phyloP scores from a whole-genome alignment of 2,329 filamentous ascomycete species.

The Aspergillus vadensis region DNA sequence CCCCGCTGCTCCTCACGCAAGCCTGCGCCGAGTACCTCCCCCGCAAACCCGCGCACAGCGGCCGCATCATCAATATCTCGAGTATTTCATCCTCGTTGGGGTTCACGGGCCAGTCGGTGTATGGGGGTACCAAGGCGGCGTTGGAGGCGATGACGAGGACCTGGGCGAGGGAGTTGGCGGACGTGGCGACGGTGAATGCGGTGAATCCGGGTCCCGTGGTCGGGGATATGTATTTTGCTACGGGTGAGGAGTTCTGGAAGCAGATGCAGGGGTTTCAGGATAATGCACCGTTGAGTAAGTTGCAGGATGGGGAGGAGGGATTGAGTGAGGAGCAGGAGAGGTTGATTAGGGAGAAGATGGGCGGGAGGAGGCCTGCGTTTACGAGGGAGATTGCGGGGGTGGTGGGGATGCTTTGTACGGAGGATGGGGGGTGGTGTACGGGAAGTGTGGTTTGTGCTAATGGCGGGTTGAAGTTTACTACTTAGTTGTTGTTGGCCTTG shows the following conservation, averaged over 20 bases:
- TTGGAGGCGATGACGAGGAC: constrained; percentile 70
- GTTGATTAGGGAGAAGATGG: constrained; percentile 60
- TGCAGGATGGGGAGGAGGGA: constrained; percentile 59
- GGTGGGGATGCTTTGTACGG: constrained; percentile 72
- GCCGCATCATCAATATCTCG: constrained; percentile 64
- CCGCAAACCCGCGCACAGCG: constrained; percentile 59
- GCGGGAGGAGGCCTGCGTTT: constrained; percentile 64
- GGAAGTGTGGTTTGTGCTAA: constrained; percentile 80
- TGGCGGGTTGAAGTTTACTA: constrained; percentile 63
- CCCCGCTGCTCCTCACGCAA: constrained; percentile 76
- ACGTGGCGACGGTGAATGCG: constrained; percentile 65
- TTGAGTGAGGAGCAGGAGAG: constrained; percentile 63
- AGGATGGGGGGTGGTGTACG: constrained; percentile 75
- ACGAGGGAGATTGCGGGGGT: constrained; percentile 72
- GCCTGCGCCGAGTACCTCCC: constrained; percentile 71
- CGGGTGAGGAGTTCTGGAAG: constrained; percentile 59
- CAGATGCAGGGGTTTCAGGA: constrained; percentile 63
- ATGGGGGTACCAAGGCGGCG: constrained; percentile 68
- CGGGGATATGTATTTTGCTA: constrained; percentile 66
- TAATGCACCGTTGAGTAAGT: constrained; percentile 64
- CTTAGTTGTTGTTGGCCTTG: neutral
- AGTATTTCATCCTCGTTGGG: constrained; percentile 61
- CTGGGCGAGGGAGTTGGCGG: constrained; percentile 64
- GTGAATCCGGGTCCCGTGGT: constrained; percentile 68
- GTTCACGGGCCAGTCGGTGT: constrained; percentile 61